Percentiles rank a stretch among this genome's conserved stretches.
Conservation (phyloP, 2,329 filamentous ascomycete species). For the Aspergillus proliferans region DNA sequence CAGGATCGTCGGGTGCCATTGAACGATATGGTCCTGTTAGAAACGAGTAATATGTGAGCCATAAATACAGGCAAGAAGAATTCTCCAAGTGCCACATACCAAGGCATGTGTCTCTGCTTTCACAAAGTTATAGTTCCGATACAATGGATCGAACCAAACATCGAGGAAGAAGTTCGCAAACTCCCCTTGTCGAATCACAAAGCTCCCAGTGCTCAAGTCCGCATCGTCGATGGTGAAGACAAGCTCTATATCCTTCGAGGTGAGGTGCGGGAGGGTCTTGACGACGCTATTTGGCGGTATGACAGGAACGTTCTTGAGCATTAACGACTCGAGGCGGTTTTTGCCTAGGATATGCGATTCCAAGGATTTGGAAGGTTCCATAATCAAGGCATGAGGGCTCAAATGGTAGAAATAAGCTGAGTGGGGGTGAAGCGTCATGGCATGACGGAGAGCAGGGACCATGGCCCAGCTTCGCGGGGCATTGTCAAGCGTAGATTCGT, state of each 20-base stretch:
- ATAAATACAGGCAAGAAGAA: not conserved
- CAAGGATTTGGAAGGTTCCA: constrained; percentile 68
- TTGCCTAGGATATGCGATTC: constrained; percentile 65
- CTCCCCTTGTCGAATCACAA: constrained; percentile 74
- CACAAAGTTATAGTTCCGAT: constrained; percentile 90
- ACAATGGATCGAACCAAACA: constrained; percentile 92
- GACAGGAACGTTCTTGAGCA: constrained; percentile 79
- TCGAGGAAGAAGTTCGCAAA: constrained; percentile 93
- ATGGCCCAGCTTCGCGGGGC: constrained; percentile 51
- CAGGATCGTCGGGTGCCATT: constrained; percentile 95
- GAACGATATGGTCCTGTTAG: constrained; percentile 71
- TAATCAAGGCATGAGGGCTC: constrained; percentile 77
- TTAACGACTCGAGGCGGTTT: constrained; percentile 63
- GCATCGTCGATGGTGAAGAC: constrained; percentile 78
- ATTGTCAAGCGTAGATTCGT: constrained; percentile 45
- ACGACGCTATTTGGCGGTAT: constrained; percentile 96
- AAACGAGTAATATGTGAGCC: constrained; percentile 20
- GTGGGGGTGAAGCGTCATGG: constrained; percentile 71
- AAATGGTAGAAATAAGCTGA: constrained; percentile 81
- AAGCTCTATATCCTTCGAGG: constrained; percentile 69
- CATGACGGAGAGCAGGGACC: constrained; percentile 81
- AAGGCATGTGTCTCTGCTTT: constrained; percentile 89
- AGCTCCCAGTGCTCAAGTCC: constrained; percentile 69
- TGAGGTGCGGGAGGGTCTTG: constrained; percentile 81
- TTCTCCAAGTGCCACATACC: constrained; percentile 46